Percentiles rank a stretch among this genome's conserved stretches.
These are phyloP conservation scores for Yarrowia alimentaria DNA, from an alignment of 805 yeast species.

Conservation along the genomic window DNA sequence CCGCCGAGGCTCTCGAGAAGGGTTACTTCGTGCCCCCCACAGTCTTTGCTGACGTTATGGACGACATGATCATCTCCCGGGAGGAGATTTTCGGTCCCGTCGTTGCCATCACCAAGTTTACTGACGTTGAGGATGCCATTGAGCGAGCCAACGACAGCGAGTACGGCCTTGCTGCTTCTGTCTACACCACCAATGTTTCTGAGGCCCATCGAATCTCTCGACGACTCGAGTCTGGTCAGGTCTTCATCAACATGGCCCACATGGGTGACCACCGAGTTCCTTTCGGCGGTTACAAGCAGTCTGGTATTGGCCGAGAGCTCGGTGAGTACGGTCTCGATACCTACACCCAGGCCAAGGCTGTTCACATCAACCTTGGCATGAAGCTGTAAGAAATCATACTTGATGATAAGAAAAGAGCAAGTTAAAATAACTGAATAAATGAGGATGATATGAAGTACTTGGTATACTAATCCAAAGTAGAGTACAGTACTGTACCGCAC, in stretches of 20 bases:
- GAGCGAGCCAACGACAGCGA: slow-evolving; percentile 68
- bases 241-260: slow-evolving; percentile 72
- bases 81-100: slow-evolving; percentile 94
- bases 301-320: slow-evolving; percentile 80
- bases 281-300: slow-evolving; percentile 77
- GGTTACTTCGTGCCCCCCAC: slow-evolving; percentile 79
- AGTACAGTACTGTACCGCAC: too few relatives aligned
- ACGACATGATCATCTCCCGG: slow-evolving; percentile 62
- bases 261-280: slow-evolving; percentile 68
- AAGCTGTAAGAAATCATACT: not conserved
- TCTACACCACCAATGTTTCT: slow-evolving; percentile 65
- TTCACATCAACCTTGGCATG: slow-evolving; percentile 62
- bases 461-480: too few relatives aligned
- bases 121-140: slow-evolving; percentile 64
- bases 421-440: too few relatives aligned
- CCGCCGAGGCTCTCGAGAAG: slow-evolving; percentile 42
- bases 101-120: slow-evolving; percentile 65
- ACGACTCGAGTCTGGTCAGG: slow-evolving; percentile 62
- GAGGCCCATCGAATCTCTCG: slow-evolving; percentile 64
- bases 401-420: too few relatives aligned
- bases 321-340: slow-evolving; percentile 70
- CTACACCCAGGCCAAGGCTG: slow-evolving; percentile 74
- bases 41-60: slow-evolving; percentile 67
- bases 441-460: too few relatives aligned
- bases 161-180: slow-evolving; percentile 82